Percentiles rank a stretch among this genome's conserved stretches.
These are phyloP conservation scores for Paracorniculantispora psalliotae DNA, from an alignment of 2,329 filamentous ascomycete species.

Conservation along the genomic window DNA sequence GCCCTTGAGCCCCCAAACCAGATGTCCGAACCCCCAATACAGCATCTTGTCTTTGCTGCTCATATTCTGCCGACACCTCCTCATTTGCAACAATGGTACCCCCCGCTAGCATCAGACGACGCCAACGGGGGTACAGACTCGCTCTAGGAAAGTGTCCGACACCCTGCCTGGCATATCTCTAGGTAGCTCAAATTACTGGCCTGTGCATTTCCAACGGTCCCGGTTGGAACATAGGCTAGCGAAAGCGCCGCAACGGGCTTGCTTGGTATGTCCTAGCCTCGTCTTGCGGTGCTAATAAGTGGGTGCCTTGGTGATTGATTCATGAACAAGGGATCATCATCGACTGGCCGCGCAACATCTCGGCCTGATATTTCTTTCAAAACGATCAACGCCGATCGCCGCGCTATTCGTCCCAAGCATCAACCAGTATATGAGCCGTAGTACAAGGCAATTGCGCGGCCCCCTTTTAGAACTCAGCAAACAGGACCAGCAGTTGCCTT, in stretches of 20 bases:
- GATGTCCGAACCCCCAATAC: background rate
- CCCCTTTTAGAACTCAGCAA: background rate
- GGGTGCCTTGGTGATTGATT: background rate
- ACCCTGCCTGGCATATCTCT: background rate
- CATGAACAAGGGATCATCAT: background rate
- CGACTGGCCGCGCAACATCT: background rate
- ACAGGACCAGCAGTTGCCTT: background rate
- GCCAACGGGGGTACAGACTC: background rate
- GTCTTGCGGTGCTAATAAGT: background rate
- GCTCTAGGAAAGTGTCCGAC: background rate
- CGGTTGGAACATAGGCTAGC: background rate
- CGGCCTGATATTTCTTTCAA: background rate
- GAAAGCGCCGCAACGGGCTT: background rate
- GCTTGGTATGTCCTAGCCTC: conserved; percentile 5
- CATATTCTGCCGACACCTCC: background rate
- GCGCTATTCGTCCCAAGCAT: background rate
- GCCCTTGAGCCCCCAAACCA: background rate
- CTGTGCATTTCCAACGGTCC: conserved; percentile 9
- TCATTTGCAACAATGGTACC: background rate
- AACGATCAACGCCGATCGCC: background rate
- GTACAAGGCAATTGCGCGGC: background rate
- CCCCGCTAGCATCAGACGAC: background rate
- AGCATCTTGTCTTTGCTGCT: background rate
- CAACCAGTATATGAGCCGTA: background rate
- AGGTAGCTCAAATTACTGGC: background rate